Evolutionary conservation across 2,329 filamentous ascomycete genomes (phyloP).

Genomic region (Pseudogymnoascus sp.): DNA sequence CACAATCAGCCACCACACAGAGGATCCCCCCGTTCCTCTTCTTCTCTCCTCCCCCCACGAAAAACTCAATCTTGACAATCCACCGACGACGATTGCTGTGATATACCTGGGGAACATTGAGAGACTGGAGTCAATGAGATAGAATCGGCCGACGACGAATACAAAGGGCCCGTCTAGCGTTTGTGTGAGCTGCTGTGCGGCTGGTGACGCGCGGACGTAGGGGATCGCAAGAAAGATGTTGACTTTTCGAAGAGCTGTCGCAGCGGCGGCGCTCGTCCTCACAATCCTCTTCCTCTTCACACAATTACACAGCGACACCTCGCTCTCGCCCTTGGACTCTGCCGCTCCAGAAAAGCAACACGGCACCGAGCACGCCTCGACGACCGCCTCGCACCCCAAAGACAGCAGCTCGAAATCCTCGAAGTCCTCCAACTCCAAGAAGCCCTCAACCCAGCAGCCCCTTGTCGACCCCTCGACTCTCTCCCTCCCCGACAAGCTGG

Average conservation of each 20-base stretch:
- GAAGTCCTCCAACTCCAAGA: constrained; percentile 38
- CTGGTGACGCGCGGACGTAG: neutral
- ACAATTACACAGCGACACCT: constrained; percentile 41
- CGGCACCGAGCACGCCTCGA: constrained; percentile 26
- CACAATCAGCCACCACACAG: neutral
- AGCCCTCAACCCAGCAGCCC: constrained; percentile 38
- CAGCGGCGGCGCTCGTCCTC: constrained; percentile 61
- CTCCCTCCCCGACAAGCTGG: constrained; percentile 67
- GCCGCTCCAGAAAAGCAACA: constrained; percentile 14
- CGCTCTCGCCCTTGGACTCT: neutral
- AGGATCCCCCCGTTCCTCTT: neutral
- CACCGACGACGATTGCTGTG: neutral
- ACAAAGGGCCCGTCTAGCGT: neutral
- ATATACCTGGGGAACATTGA: neutral
- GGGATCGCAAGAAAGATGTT: constrained; percentile 55
- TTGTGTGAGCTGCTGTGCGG: neutral
- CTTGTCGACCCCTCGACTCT: constrained; percentile 11
- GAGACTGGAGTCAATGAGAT: neutral
- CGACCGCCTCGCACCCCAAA: constrained; percentile 11
- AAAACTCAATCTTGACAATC: neutral
- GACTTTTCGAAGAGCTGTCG: constrained; percentile 66
- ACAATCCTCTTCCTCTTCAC: constrained; percentile 62
- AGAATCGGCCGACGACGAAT: neutral
- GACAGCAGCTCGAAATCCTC: constrained; percentile 10
- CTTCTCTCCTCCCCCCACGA: neutral